These are phyloP conservation scores for Clarireedia hainanense DNA, from an alignment of 2,329 filamentous ascomycete species.

Conservation along the genomic window DNA sequence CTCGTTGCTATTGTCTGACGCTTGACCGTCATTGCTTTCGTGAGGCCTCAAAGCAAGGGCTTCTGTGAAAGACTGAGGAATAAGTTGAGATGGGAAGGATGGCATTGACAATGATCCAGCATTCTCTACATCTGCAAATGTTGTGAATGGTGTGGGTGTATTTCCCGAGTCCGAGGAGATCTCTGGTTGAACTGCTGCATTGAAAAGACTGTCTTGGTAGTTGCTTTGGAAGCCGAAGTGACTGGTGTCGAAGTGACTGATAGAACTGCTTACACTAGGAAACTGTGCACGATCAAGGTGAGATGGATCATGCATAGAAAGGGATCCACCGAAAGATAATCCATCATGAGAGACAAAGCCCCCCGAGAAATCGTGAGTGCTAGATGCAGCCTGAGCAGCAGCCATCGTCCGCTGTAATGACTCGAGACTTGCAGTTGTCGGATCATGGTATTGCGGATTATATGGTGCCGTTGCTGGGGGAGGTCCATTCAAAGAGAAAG, in stretches of 20 bases:
- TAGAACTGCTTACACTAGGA: constrained; percentile 12
- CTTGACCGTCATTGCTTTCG: constrained; percentile 16
- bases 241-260: background rate
- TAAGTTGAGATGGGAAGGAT: constrained; percentile 21
- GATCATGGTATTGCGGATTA: constrained; percentile 25
- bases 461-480: constrained; percentile 21
- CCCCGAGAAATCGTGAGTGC: constrained; percentile 16
- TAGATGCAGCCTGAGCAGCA: constrained; percentile 15
- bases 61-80: constrained; percentile 12
- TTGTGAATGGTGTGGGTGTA: constrained; percentile 18
- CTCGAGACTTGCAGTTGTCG: constrained; percentile 21
- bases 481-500: constrained; percentile 15
- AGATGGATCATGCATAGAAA: constrained; percentile 11
- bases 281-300: constrained; percentile 22
- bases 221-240: background rate
- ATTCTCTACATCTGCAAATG: constrained; percentile 10
- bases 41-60: constrained; percentile 7
- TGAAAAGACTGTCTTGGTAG: background rate
- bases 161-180: constrained; percentile 14
- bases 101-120: constrained; percentile 10
- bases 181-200: background rate
- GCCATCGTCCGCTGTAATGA: constrained; percentile 25
- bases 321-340: constrained; percentile 12
- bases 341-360: constrained; percentile 14
- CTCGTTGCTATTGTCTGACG: constrained; percentile 16